Evolutionary conservation across 129 eudicot species (phyloP).

Genomic region (Centaurea solstitialis): DNA sequence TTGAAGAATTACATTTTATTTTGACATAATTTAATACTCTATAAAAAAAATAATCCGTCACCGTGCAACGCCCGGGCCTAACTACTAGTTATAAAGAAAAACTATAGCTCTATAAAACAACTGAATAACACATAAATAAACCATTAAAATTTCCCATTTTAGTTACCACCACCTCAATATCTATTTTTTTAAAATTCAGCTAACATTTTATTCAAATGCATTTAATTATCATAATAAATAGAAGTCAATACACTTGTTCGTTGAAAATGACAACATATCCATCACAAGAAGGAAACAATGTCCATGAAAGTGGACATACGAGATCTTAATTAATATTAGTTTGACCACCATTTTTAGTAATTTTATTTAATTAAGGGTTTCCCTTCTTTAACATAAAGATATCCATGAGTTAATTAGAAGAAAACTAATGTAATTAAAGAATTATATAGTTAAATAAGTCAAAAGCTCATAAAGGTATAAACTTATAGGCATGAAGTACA

Average conservation of each 20-base stretch:
- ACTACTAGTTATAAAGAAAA: too few species aligned
- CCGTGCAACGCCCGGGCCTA: too few species aligned
- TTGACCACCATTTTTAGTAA: slow-evolving; percentile 26
- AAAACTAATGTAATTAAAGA: not conserved
- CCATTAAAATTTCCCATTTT: not conserved
- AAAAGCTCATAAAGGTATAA: slow-evolving; percentile 10
- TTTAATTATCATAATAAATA: not conserved
- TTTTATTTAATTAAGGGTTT: not conserved
- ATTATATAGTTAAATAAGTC: not conserved
- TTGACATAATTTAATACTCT: too few species aligned
- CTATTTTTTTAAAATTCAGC: not conserved
- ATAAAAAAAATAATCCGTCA: too few species aligned
- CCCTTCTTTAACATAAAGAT: slow-evolving; percentile 13
- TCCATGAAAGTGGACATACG: slow-evolving; percentile 27
- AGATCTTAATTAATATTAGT: slow-evolving; percentile 26
- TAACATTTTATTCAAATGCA: not conserved
- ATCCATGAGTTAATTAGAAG: not conserved
- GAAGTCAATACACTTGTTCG: slow-evolving; percentile 23
- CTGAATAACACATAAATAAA: too few species aligned
- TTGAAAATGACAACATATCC: slow-evolving; percentile 29
- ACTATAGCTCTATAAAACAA: too few species aligned
- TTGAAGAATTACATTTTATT: too few species aligned
- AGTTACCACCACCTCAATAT: not conserved
- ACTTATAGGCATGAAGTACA: slow-evolving; percentile 17
- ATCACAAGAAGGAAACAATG: slow-evolving; percentile 31